These are phyloP conservation scores for Aspergillus oerlinghausenensis DNA, from an alignment of 2,329 filamentous ascomycete species.

Conservation along the genomic window DNA sequence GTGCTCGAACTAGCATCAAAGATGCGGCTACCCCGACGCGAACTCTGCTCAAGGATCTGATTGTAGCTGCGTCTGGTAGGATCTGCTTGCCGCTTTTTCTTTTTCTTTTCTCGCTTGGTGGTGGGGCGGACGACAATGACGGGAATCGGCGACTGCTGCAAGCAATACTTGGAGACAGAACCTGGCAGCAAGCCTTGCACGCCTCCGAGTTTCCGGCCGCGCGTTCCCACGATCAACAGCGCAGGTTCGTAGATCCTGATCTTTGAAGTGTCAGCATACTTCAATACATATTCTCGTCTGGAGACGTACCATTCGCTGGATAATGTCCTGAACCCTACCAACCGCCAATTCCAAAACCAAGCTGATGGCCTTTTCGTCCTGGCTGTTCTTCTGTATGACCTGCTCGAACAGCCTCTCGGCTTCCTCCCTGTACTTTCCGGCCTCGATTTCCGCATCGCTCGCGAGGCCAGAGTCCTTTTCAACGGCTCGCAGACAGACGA, in stretches of 20 bases:
- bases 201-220: conserved; percentile 76
- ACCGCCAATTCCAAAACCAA: conserved; percentile 82
- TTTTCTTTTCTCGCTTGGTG: conserved; percentile 84
- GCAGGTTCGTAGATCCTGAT: conserved; percentile 89
- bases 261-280: conserved; percentile 40
- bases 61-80: conserved; percentile 71
- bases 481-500: conserved; percentile 83
- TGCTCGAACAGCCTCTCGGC: conserved; percentile 69
- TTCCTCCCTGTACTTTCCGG: conserved; percentile 69
- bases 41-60: conserved; percentile 67
- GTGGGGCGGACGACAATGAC: conserved; percentile 88
- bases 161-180: conserved; percentile 88
- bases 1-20: conserved; percentile 48
- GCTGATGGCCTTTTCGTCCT: conserved; percentile 74
- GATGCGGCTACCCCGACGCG: conserved; percentile 46
- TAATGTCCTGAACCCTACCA: conserved; percentile 84
- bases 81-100: conserved; percentile 75
- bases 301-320: conserved; percentile 73
- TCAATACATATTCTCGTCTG: conserved; percentile 9
- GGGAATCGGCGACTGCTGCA: conserved; percentile 88
- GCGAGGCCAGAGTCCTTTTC: conserved; percentile 74
- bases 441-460: conserved; percentile 56
- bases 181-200: conserved; percentile 83
- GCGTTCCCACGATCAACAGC: conserved; percentile 84
- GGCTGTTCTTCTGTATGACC: conserved; percentile 74